Evolutionary conservation across 2,329 filamentous ascomycete species (phyloP).

Genomic region (Colletotrichum viniferum): DNA sequence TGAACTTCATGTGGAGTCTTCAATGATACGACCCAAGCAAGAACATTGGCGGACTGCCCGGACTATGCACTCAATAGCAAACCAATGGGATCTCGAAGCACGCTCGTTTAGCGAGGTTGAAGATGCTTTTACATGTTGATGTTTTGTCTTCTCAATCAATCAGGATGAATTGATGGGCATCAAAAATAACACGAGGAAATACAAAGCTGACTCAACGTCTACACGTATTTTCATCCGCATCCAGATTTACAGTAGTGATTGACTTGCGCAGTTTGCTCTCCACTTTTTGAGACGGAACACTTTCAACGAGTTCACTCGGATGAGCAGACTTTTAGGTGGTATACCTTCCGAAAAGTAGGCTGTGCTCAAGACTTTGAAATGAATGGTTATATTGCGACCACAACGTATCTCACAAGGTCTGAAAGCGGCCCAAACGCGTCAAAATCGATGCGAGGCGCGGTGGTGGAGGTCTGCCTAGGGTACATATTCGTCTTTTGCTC

Average conservation of each 20-base stretch:
- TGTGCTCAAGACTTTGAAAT: too few species aligned
- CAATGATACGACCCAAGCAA: background rate
- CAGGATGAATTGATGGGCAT: background rate
- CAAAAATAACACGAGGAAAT: too few species aligned
- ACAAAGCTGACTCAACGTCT: background rate
- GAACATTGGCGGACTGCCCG: background rate
- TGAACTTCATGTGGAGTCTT: background rate
- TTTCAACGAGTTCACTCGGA: background rate
- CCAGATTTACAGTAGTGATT: too few species aligned
- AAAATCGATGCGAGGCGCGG: too few species aligned
- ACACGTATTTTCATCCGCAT: background rate
- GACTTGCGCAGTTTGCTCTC: accelerated
- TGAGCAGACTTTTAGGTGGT: background rate
- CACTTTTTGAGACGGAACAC: background rate
- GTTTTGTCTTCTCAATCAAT: background rate
- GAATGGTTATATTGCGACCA: too few species aligned
- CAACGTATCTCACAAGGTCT: too few species aligned
- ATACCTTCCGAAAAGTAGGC: too few species aligned
- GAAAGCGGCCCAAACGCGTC: too few species aligned
- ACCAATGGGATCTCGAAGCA: background rate
- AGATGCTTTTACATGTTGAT: background rate
- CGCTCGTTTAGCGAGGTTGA: background rate
- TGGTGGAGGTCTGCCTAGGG: too few species aligned
- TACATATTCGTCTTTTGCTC: background rate
- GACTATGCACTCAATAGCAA: background rate